Percentiles rank a stretch among this genome's conserved stretches.
These are phyloP conservation scores for Rhamnella rubrinervis DNA, from an alignment of 331 rosid species.

Conservation along the genomic window DNA sequence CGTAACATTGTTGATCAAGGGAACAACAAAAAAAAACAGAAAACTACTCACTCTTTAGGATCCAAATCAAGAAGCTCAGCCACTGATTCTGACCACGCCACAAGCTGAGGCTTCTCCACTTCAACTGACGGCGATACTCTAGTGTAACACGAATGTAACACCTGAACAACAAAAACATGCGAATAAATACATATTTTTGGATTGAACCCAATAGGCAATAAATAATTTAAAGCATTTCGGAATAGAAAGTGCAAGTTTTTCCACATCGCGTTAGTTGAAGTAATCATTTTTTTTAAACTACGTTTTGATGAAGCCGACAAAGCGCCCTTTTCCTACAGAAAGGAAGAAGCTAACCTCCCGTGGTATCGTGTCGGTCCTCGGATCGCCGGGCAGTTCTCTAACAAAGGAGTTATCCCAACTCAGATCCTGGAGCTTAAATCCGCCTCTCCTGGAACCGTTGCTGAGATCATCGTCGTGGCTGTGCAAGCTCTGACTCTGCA, in stretches of 20 bases:
- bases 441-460: constrained; percentile 2
- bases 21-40: not conserved
- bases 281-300: not conserved
- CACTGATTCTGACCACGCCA: constrained; percentile 73
- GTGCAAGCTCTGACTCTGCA: constrained; percentile 61
- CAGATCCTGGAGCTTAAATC: constrained; percentile 67
- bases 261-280: not conserved
- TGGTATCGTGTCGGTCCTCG: constrained; percentile 62
- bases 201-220: not conserved
- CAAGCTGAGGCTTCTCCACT: constrained; percentile 89
- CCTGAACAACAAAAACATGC: constrained; percentile 41
- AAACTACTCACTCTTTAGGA: constrained; percentile 62
- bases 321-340: not conserved
- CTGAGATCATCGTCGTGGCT: not conserved
- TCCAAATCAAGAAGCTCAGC: constrained; percentile 82
- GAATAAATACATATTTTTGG: not conserved
- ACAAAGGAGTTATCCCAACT: constrained; percentile 92
- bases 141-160: constrained; percentile 84
- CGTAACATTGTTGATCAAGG: not conserved
- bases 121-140: constrained; percentile 67
- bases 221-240: not conserved
- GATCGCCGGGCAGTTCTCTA: constrained; percentile 71
- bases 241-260: not conserved
- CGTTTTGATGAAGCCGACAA: too few relatives aligned
- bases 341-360: constrained; percentile 57